Conservation (phyloP, 352 stramenopile species). For the Globisporangium orthogonon region DNA sequence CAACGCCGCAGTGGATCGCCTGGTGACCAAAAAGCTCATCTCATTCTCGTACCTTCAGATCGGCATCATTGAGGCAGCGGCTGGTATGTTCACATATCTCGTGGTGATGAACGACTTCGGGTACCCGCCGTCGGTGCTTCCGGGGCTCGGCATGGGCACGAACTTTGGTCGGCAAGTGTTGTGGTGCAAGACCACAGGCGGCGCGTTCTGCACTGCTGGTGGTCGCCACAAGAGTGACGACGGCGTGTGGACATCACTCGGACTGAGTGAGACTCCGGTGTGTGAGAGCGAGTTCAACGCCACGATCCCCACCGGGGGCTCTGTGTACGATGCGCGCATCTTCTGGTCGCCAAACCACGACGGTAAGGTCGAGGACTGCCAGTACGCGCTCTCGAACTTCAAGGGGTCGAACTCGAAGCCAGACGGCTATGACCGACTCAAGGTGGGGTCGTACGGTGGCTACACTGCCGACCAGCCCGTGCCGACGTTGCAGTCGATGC, state of each 20-base stretch:
- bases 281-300: constrained; percentile 24
- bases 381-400: constrained; percentile 61
- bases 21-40: constrained; percentile 90
- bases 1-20: constrained; percentile 72
- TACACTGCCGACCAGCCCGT: constrained; percentile 24
- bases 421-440: constrained; percentile 20
- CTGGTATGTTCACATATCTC: constrained; percentile 88
- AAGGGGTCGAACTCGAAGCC: constrained; percentile 19
- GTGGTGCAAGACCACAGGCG: constrained; percentile 66
- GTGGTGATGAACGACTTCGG: constrained; percentile 87
- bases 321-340: constrained; percentile 33
- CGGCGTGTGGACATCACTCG: constrained; percentile 18
- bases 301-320: constrained; percentile 20
- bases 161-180: constrained; percentile 66
- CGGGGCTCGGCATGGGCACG: constrained; percentile 41
- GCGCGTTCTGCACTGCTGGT: constrained; percentile 41
- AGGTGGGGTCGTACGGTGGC: constrained; percentile 21
- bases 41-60: constrained; percentile 86
- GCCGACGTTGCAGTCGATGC: constrained; percentile 49
- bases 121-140: constrained; percentile 54
- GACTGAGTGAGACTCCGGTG: constrained; percentile 11
- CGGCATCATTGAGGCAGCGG: constrained; percentile 82
- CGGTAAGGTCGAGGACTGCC: constrained; percentile 49
- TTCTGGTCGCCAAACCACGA: constrained; percentile 44
- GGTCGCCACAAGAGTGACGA: constrained; percentile 17